phyloP scores from a whole-genome alignment of 2,329 filamentous ascomycete species.

The Stagonosporopsis tanaceti region DNA sequence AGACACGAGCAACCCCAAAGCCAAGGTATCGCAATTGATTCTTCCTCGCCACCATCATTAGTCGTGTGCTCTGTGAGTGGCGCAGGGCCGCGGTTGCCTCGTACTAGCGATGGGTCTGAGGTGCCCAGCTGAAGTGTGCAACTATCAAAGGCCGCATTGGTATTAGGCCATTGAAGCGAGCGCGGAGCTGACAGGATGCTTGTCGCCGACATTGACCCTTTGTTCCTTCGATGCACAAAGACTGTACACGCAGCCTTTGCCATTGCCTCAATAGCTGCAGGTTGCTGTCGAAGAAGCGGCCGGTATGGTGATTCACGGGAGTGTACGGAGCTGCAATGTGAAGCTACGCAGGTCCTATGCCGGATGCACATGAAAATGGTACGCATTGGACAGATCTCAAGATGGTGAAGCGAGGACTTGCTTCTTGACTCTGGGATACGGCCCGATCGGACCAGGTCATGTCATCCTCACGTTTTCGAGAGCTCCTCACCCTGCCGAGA shows the following conservation, averaged over 20 bases:
- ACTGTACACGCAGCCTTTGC: neutral
- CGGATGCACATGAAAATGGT: neutral
- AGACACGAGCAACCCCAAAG: constrained; percentile 30
- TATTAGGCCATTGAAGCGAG: constrained; percentile 39
- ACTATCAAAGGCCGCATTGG: constrained; percentile 48
- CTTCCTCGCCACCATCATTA: constrained; percentile 39
- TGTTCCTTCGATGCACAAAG: neutral
- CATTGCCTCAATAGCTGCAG: neutral
- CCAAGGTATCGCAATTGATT: constrained; percentile 39
- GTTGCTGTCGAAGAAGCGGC: neutral
- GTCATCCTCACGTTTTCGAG: neutral
- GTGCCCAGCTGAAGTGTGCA: constrained; percentile 32
- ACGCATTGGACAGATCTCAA: neutral
- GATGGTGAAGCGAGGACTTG: neutral
- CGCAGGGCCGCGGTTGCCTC: constrained; percentile 35
- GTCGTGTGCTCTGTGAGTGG: constrained; percentile 28
- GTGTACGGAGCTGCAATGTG: neutral
- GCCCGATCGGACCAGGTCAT: neutral
- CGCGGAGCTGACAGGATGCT: constrained; percentile 28
- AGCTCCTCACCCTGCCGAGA: neutral
- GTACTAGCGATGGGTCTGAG: constrained; percentile 35
- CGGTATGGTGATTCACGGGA: neutral
- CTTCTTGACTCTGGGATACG: neutral
- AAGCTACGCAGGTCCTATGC: constrained; percentile 1
- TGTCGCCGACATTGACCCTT: constrained; percentile 29